Conservation (phyloP, 192 early-diverging fungal species). For the Rhizophlyctis rosea region DNA sequence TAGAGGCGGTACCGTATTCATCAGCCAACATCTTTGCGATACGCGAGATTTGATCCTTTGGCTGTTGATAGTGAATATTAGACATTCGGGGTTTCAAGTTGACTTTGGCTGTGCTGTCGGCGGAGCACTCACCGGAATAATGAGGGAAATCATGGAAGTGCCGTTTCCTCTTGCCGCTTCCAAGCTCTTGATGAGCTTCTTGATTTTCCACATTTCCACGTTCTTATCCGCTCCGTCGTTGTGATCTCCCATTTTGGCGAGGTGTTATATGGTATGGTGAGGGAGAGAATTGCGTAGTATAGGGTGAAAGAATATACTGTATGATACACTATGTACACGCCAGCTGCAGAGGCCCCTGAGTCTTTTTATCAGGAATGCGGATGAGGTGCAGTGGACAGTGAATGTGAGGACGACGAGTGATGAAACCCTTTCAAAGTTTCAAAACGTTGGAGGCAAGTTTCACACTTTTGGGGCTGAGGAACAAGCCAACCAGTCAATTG, state of each 20-base stretch:
- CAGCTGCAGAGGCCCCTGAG: too few relatives aligned
- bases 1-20: constrained; percentile 98
- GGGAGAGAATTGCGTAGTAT: too few relatives aligned
- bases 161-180: constrained; percentile 95
- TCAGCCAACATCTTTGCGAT: constrained; percentile 91
- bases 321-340: too few relatives aligned
- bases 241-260: constrained; percentile 9
- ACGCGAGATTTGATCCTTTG: constrained; percentile 88
- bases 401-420: too few relatives aligned
- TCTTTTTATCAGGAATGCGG: too few relatives aligned
- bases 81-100: background rate
- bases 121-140: constrained; percentile 68
- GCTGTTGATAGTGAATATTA: constrained; percentile 32
- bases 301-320: too few relatives aligned
- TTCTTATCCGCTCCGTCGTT: constrained; percentile 69
- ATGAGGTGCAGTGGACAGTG: too few relatives aligned
- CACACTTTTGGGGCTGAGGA: too few relatives aligned
- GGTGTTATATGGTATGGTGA: too few relatives aligned
- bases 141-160: constrained; percentile 98
- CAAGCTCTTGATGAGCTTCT: constrained; percentile 96
- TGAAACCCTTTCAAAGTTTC: too few relatives aligned
- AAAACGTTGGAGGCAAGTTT: too few relatives aligned
- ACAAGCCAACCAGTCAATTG: too few relatives aligned
- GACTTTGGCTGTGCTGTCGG: background rate
- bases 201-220: constrained; percentile 97